Percentiles rank a stretch among this genome's conserved stretches.
These are phyloP conservation scores for Starmerella geochares DNA, from an alignment of 805 yeast genomes.

Conservation along the genomic window DNA sequence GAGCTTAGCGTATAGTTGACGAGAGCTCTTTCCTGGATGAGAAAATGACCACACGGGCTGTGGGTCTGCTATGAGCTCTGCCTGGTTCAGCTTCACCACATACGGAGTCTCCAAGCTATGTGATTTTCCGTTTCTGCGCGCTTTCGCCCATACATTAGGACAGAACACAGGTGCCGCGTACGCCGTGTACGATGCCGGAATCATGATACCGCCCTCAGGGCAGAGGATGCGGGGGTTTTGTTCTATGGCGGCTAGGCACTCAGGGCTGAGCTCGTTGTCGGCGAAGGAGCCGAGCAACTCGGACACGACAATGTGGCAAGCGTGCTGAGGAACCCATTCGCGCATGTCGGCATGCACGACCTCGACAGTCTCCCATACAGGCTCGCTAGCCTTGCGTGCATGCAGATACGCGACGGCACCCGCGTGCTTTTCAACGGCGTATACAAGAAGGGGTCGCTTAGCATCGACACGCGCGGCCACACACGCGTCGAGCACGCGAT, in stretches of 20 bases:
- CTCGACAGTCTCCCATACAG: slow-evolving; percentile 45
- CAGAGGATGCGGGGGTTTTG: slow-evolving; percentile 31
- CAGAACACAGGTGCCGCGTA: slow-evolving; percentile 58
- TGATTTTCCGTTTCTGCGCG: slow-evolving; percentile 1
- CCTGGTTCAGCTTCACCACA: slow-evolving; percentile 36
- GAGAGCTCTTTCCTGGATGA: slow-evolving; percentile 37
- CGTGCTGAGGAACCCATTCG: slow-evolving; percentile 35
- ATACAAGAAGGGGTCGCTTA: slow-evolving; percentile 30
- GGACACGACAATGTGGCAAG: slow-evolving; percentile 55
- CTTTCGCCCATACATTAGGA: slow-evolving; percentile 38
- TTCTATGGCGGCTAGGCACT: slow-evolving; percentile 43
- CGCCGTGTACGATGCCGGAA: slow-evolving; percentile 52
- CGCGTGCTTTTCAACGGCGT: slow-evolving; percentile 65
- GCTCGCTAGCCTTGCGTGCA: slow-evolving; percentile 37
- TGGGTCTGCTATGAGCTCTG: slow-evolving; percentile 37
- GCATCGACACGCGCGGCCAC: slow-evolving; percentile 27
- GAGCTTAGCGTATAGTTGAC: slow-evolving; percentile 27
- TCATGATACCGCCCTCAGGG: slow-evolving; percentile 44
- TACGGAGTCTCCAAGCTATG: slow-evolving; percentile 34
- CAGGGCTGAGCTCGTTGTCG: slow-evolving; percentile 84
- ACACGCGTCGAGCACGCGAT: slow-evolving; percentile 39
- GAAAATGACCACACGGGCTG: slow-evolving; percentile 52
- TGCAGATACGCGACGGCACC: slow-evolving; percentile 45
- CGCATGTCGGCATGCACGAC: slow-evolving; percentile 54
- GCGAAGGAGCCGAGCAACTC: slow-evolving; percentile 88